Percentiles rank a stretch among this genome's conserved stretches.
Conservation (phyloP, 1,139 yeast genomes). For the Yamadazyma oceani region DNA sequence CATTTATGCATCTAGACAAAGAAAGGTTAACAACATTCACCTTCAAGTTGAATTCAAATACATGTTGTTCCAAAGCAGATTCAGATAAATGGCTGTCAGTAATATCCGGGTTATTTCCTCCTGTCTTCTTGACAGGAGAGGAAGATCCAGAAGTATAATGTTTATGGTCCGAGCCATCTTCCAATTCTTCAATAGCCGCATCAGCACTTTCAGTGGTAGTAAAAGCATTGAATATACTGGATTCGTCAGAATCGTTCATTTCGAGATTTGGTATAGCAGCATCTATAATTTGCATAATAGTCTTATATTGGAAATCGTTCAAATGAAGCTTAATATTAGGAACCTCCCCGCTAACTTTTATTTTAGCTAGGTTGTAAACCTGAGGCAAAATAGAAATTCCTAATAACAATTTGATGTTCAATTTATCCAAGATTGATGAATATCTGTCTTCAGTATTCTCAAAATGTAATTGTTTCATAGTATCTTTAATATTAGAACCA, state of each 20-base stretch:
- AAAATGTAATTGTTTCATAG: conserved; percentile 67
- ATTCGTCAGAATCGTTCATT: conserved; percentile 27
- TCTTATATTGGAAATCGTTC: conserved; percentile 88
- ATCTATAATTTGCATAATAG: conserved; percentile 76
- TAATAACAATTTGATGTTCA: conserved; percentile 68
- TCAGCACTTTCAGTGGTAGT: conserved; percentile 19
- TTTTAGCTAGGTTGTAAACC: conserved; percentile 69
- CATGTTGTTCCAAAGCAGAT: conserved; percentile 48
- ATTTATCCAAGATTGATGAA: conserved; percentile 71
- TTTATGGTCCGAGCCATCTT: conserved; percentile 2
- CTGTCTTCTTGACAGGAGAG: neutral
- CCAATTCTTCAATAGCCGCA: conserved; percentile 22
- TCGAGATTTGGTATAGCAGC: conserved; percentile 66
- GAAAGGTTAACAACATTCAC: conserved; percentile 65
- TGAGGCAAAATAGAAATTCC: conserved; percentile 86
- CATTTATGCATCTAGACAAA: conserved; percentile 66
- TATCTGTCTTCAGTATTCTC: conserved; percentile 31
- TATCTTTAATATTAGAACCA: conserved; percentile 77
- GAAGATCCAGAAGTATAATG: conserved; percentile 1
- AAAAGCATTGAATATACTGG: conserved; percentile 38
- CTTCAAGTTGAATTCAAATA: conserved; percentile 67
- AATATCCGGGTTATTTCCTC: conserved; percentile 3
- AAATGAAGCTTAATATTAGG: conserved; percentile 70
- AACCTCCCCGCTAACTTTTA: conserved; percentile 77
- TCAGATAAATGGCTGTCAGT: conserved; percentile 13